phyloP scores from a whole-genome alignment of 345 rosid genomes.

The Lepidium africanum region DNA sequence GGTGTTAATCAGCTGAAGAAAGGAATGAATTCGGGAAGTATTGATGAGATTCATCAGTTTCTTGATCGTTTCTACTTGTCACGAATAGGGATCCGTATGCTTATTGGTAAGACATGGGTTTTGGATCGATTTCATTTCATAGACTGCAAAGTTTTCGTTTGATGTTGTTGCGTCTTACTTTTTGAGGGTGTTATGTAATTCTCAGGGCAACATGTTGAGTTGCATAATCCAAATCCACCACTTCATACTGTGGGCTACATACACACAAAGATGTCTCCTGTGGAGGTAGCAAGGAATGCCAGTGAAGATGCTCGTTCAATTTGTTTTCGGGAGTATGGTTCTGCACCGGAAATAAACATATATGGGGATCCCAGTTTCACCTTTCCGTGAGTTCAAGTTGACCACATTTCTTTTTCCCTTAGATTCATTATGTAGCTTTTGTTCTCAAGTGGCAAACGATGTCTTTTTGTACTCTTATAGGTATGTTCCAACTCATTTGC shows the following conservation, averaged over 20 bases:
- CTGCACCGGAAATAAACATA: slow-evolving; percentile 68
- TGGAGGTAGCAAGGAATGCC: slow-evolving; percentile 79
- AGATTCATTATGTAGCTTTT: neutral
- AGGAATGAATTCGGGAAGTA: slow-evolving; percentile 48
- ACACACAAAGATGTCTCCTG: slow-evolving; percentile 92
- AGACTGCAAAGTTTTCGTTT: neutral
- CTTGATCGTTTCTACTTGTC: slow-evolving; percentile 95
- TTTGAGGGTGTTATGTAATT: slow-evolving; percentile 2
- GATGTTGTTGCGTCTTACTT: neutral
- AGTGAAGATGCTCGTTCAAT: slow-evolving; percentile 84
- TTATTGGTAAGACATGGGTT: slow-evolving; percentile 46
- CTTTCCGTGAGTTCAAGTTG: slow-evolving; percentile 64
- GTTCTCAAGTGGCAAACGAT: neutral
- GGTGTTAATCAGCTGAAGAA: slow-evolving; percentile 95
- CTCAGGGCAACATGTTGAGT: slow-evolving; percentile 97
- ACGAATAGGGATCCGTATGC: slow-evolving; percentile 90
- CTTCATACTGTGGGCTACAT: slow-evolving; percentile 80
- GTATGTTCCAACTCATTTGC: slow-evolving; percentile 88
- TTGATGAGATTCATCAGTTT: slow-evolving; percentile 86
- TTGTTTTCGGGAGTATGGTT: slow-evolving; percentile 84
- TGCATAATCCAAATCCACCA: slow-evolving; percentile 90
- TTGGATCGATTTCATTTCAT: neutral
- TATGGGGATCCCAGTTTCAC: slow-evolving; percentile 91
- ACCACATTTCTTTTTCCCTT: neutral
- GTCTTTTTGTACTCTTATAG: slow-evolving; percentile 26